Conservation (phyloP, 768 basidiomycete genomes). For the Phylloporus scabripes region DNA sequence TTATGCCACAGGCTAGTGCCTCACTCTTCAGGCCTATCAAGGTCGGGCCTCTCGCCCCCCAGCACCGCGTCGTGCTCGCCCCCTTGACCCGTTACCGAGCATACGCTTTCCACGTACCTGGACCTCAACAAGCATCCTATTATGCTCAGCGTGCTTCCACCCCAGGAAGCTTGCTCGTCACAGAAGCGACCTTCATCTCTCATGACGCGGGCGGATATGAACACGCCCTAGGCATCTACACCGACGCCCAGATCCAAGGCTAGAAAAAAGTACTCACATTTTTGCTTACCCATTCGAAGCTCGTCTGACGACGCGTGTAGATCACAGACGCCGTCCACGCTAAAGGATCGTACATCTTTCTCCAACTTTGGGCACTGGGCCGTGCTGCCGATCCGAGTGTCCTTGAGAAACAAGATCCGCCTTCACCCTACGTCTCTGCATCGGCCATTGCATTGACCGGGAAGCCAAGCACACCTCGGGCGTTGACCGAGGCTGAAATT, state of each 20-base stretch:
- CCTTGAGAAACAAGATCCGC: conserved; percentile 29
- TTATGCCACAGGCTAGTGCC: background rate
- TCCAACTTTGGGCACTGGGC: conserved; percentile 57
- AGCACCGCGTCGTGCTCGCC: conserved; percentile 50
- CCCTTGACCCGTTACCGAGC: conserved; percentile 47
- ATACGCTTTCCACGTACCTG: conserved; percentile 31
- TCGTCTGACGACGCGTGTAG: conserved; percentile 21
- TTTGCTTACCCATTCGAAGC: too few relatives aligned
- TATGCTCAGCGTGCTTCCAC: conserved; percentile 43
- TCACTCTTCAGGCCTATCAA: conserved; percentile 38
- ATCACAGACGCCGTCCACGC: conserved; percentile 55
- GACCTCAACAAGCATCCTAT: conserved; percentile 38
- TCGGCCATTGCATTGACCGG: conserved; percentile 26
- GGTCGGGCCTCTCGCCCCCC: conserved; percentile 38
- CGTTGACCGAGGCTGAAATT: conserved; percentile 29
- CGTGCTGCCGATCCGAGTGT: conserved; percentile 35
- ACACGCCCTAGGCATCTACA: conserved; percentile 61
- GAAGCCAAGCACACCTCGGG: conserved; percentile 11
- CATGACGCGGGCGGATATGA: conserved; percentile 42
- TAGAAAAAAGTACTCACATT: conserved; percentile 40
- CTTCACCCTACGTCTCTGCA: conserved; percentile 31
- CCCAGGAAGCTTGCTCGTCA: conserved; percentile 51
- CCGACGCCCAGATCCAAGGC: conserved; percentile 44
- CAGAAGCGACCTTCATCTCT: conserved; percentile 54
- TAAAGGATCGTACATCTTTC: conserved; percentile 41